Evolutionary conservation across 805 yeast genomes (phyloP).

Genomic region (Helenozyma baotianmanensis): DNA sequence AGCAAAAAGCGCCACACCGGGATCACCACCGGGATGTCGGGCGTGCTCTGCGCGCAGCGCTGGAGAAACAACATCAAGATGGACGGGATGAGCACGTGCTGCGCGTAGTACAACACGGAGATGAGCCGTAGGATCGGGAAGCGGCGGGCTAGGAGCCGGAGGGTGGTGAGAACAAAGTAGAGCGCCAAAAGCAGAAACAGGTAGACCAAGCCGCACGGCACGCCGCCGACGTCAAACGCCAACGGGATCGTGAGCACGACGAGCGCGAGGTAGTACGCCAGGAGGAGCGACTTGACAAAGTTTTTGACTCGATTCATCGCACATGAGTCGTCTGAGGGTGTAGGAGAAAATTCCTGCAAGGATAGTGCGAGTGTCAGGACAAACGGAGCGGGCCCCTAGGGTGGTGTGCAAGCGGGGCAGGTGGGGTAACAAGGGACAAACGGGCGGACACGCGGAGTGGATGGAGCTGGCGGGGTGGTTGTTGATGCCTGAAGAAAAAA

Average conservation of each 20-base stretch:
- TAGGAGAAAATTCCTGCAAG: too few species aligned
- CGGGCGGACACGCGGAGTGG: too few species aligned
- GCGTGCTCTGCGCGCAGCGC: slow-evolving; percentile 13
- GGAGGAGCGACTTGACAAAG: slow-evolving; percentile 11
- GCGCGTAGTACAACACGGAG: slow-evolving; percentile 63
- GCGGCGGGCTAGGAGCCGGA: slow-evolving; percentile 51
- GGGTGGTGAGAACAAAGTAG: slow-evolving; percentile 69
- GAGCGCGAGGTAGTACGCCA: slow-evolving; percentile 50
- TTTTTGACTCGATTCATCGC: slow-evolving; percentile 11
- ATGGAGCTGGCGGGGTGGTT: too few species aligned
- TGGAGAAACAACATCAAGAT: slow-evolving; percentile 61
- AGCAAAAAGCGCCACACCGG: slow-evolving; percentile 69
- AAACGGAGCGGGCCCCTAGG: neutral
- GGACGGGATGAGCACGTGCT: slow-evolving; percentile 80
- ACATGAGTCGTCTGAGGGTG: slow-evolving; percentile 1
- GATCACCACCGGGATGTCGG: slow-evolving; percentile 23
- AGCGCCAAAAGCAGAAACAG: slow-evolving; percentile 56
- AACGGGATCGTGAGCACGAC: slow-evolving; percentile 83
- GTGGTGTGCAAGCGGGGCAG: too few species aligned
- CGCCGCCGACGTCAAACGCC: slow-evolving; percentile 92
- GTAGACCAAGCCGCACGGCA: slow-evolving; percentile 82
- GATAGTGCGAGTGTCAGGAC: too few species aligned
- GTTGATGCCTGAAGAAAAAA: too few species aligned
- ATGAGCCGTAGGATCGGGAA: slow-evolving; percentile 41
- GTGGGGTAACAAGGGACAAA: too few species aligned